These are phyloP conservation scores for Stevia rebaudiana DNA, from an alignment of 140 eudicot genomes.

Conservation along the genomic window DNA sequence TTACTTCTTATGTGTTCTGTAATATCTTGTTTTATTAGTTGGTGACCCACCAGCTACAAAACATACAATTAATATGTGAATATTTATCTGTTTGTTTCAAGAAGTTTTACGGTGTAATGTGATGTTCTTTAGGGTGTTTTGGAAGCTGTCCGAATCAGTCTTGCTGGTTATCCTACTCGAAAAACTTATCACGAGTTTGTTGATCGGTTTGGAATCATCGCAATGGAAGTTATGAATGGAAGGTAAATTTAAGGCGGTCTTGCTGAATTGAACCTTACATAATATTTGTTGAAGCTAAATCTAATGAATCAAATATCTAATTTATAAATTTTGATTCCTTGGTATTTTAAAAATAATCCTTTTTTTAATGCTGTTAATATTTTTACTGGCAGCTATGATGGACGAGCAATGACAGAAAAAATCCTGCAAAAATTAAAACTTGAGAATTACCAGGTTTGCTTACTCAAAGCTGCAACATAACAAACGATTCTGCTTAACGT, in stretches of 20 bases:
- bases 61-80: background rate
- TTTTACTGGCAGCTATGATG: conserved; percentile 61
- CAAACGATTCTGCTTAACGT: background rate
- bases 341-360: background rate
- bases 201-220: conserved; percentile 84
- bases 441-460: conserved; percentile 80
- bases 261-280: conserved; percentile 7
- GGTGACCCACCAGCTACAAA: conserved; percentile 1
- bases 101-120: conserved; percentile 8
- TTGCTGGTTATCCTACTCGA: conserved; percentile 96
- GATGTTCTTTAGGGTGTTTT: conserved; percentile 79
- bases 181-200: conserved; percentile 88
- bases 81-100: background rate
- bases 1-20: background rate
- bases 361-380: background rate
- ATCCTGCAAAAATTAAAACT: conserved; percentile 72
- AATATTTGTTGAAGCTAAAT: conserved; percentile 14
- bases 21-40: background rate
- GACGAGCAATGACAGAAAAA: conserved; percentile 64
- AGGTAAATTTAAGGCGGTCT: conserved; percentile 36
- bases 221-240: conserved; percentile 67
- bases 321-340: background rate
- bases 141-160: conserved; percentile 94
- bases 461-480: conserved; percentile 15
- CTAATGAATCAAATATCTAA: background rate